Percentiles rank a stretch among this genome's conserved stretches.
Evolutionary conservation across 805 yeast species (phyloP).

Genomic region (Brettanomyces sp.): DNA sequence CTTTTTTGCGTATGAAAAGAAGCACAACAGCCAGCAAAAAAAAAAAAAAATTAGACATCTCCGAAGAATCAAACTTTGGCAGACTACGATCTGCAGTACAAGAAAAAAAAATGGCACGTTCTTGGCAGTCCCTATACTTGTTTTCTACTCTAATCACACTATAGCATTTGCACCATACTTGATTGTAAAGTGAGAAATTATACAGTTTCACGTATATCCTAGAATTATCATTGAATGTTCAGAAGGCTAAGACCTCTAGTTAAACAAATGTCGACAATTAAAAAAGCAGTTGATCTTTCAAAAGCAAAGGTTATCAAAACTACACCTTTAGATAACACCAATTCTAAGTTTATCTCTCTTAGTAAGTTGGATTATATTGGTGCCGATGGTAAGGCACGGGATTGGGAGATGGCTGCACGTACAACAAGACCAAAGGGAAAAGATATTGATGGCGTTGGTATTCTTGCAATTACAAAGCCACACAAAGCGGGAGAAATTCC

Average conservation of each 20-base stretch:
- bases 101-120: no score
- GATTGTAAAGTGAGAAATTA: no score
- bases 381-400: constrained; percentile 59
- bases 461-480: constrained; percentile 55
- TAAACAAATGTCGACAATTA: constrained; percentile 4
- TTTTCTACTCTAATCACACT: no score
- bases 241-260: not conserved
- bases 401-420: constrained; percentile 89
- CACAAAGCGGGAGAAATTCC: constrained; percentile 29
- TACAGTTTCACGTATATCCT: not conserved
- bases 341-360: constrained; percentile 61
- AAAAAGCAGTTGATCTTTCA: not conserved
- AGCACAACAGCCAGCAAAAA: no score
- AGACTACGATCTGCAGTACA: no score
- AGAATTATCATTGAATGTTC: not conserved
- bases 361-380: constrained; percentile 62
- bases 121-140: no score
- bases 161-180: no score
- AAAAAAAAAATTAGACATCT: no score
- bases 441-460: constrained; percentile 84
- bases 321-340: constrained; percentile 26
- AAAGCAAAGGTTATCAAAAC: constrained; percentile 20
- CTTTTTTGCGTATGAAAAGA: no score
- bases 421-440: constrained; percentile 57
- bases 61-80: not conserved